Evolutionary conservation across 1,284 basidiomycete genomes (phyloP), one percentile per base, ranked within the genome.

Genomic region (Heimioporus punctisporus): DNA sequence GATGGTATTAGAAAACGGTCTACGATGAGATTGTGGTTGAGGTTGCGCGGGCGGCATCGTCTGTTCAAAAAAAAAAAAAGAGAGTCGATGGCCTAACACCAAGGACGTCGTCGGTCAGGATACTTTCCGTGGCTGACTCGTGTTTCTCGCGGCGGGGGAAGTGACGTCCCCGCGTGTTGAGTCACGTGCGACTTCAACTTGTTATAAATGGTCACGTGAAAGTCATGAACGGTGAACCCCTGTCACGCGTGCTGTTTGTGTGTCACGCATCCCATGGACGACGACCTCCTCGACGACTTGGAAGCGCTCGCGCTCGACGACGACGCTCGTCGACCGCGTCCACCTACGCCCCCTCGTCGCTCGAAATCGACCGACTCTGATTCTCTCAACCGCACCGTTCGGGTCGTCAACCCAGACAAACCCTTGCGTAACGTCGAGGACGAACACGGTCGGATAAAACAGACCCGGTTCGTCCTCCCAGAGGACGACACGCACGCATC

Each of bases 11-110:
- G 68, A 51, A 40, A 71, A 66, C 0, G 60, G 64, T 15, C 69
- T 68, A 44, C 72, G 69, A 11, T 60, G 56, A 0, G 14, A 48
- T 7, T 53, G 54, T 1, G 46, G 54, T 39, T 60, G 64, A 12
- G 49, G 56, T 46, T 58, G 55, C 17, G 56, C 50, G 4, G 54
- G 39, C 17, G 54, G 41, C 55, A 66, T 55, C n/a, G n/a, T n/a
- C n/a, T n/a, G n/a, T 50, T 60, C 52, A 56, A 67, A 72, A 69
- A 66, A 68, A n/a, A n/a, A n/a, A n/a, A n/a, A n/a, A n/a, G n/a
- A n/a, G 19, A 15, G 60, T 60, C 61, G 59, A 60, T 48, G 69
- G 69, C 69, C 69, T 73, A 71, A 71, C 69, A 67, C 69, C 69
- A 68, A 34, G 59, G 65, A 68, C n/a, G n/a, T n/a, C n/a, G n/a